Base-by-base conservation (phyloP, 2,329 filamentous ascomycete genomes). In the Sarocladium brachiariae region DNA sequence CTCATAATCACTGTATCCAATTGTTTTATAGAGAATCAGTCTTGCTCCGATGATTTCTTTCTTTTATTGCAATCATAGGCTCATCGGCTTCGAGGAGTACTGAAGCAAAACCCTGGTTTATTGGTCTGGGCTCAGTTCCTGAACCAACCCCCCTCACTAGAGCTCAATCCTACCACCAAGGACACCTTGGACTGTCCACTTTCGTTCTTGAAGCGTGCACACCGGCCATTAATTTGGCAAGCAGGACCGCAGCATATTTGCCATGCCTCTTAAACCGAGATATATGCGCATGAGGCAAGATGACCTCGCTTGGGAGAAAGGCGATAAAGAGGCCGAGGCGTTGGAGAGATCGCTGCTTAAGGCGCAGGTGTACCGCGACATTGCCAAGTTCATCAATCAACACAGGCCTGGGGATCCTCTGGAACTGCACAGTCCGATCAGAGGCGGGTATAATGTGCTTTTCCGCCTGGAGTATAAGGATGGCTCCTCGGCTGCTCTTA, bases 381-480 rank as follows among this genome's bases (percentile, higher is more conserved):
- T 64, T 16, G 57, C 5, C 8, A 52, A 35, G 4, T 53, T 64
- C 25, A 63, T 65, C 23, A 13, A 35, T 11, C 58, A 62, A 43
- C 53, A 65, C 45, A 59, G 51, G 43, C 50, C 57, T 27, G 60
- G 59, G 1, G 31, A 63, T 3, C 49, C 53, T 7, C 50, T 52
- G 16, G 31, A 54, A 48, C 54, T 66, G 51, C 60, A 66, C 41
- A 24, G 3, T 2, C 51, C 53, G 33, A 56, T 61, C 18, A 61
- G 51, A 50, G 63, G 64, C 3, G 62, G 59, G 2, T 65, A 63
- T 34, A 65, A 65, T 39, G 38, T 61, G 9, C 39, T 62, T 37
- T 66, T 60, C 48, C 62, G 61, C 11, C 54, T 66, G 4, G 59
- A 66, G 43, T 67, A 62, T 41, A 54, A 60, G 30, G 62, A 66